Conservation (phyloP, 345 rosid genomes). For the Ceriops tagal region DNA sequence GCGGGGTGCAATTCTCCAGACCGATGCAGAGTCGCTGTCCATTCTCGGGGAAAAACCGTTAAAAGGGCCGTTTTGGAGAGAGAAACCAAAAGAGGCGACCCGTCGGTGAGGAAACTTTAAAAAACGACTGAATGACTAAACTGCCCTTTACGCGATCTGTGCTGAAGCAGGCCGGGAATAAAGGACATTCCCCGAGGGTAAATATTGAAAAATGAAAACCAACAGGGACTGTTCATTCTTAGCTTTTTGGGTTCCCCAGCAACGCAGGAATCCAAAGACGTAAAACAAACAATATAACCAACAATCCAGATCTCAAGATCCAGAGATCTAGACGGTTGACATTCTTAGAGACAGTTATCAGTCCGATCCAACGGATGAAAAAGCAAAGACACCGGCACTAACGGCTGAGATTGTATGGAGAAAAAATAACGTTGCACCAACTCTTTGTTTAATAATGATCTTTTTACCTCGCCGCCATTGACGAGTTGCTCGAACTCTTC, state of each 20-base stretch:
- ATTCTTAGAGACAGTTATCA: slow-evolving; percentile 23
- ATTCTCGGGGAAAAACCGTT: slow-evolving; percentile 41
- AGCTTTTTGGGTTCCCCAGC: neutral
- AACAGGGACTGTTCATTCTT: neutral
- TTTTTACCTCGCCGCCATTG: slow-evolving; percentile 42
- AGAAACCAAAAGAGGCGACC: slow-evolving; percentile 3
- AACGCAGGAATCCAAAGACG: slow-evolving; percentile 24
- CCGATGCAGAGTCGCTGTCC: slow-evolving; percentile 5
- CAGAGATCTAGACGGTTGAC: slow-evolving; percentile 40
- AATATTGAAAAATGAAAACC: neutral
- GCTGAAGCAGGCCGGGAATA: neutral
- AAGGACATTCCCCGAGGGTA: neutral
- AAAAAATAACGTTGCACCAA: neutral
- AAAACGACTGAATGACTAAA: slow-evolving; percentile 35
- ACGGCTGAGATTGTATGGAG: slow-evolving; percentile 38
- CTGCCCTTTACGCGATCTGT: slow-evolving; percentile 9
- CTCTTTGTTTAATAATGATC: slow-evolving; percentile 5
- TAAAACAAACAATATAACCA: slow-evolving; percentile 33
- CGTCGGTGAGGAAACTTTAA: slow-evolving; percentile 15
- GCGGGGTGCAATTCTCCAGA: slow-evolving; percentile 35
- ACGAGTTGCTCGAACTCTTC: slow-evolving; percentile 55
- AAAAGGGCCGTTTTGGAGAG: slow-evolving; percentile 9
- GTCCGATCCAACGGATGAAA: slow-evolving; percentile 19
- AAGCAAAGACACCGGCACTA: neutral
- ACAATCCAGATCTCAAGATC: slow-evolving; percentile 55